A percentile compares a stretch with the other conserved stretches of the same genome.
Evolutionary conservation across 192 early-diverging fungal genomes (phyloP).

Genomic region (Coemansia furcata): DNA sequence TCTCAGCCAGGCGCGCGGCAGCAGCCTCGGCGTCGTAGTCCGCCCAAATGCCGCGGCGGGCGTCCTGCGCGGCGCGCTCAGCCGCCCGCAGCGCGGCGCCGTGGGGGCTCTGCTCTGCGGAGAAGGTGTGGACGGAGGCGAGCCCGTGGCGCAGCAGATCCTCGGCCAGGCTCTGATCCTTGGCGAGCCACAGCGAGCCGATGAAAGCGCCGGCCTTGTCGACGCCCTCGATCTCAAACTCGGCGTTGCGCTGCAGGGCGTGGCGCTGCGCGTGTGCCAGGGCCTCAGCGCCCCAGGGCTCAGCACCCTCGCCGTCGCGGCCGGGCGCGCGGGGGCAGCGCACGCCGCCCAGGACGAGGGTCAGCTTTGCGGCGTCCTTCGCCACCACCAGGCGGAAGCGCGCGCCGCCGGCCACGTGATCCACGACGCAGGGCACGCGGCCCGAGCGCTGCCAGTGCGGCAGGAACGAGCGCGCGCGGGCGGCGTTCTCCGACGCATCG

Average conservation of each 20-base stretch:
- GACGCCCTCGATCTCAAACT: constrained; percentile 80
- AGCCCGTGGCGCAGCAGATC: constrained; percentile 75
- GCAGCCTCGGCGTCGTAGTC: constrained; percentile 43
- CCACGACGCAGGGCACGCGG: constrained; percentile 77
- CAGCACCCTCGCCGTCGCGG: constrained; percentile 68
- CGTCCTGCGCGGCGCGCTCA: constrained; percentile 72
- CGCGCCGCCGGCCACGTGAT: constrained; percentile 79
- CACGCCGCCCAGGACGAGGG: constrained; percentile 82
- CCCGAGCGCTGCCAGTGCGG: constrained; percentile 80
- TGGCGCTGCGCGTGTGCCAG: constrained; percentile 61
- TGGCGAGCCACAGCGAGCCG: constrained; percentile 74
- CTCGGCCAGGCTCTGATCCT: constrained; percentile 70
- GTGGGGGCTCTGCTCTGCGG: constrained; percentile 78
- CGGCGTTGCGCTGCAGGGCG: constrained; percentile 89
- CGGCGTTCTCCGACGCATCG: constrained; percentile 81
- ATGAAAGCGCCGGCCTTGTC: constrained; percentile 95
- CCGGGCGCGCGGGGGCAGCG: constrained; percentile 79
- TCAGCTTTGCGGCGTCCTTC: constrained; percentile 78
- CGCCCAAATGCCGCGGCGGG: constrained; percentile 70
- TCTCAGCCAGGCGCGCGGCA: constrained; percentile 30
- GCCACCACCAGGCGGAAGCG: constrained; percentile 84
- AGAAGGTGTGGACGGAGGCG: constrained; percentile 80
- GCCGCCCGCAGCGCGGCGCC: constrained; percentile 69
- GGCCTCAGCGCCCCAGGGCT: constrained; percentile 87
- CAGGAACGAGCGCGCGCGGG: constrained; percentile 85